Evolutionary conservation across 352 stramenopile genomes (phyloP).

Genomic region (Pythium folliculosum): DNA sequence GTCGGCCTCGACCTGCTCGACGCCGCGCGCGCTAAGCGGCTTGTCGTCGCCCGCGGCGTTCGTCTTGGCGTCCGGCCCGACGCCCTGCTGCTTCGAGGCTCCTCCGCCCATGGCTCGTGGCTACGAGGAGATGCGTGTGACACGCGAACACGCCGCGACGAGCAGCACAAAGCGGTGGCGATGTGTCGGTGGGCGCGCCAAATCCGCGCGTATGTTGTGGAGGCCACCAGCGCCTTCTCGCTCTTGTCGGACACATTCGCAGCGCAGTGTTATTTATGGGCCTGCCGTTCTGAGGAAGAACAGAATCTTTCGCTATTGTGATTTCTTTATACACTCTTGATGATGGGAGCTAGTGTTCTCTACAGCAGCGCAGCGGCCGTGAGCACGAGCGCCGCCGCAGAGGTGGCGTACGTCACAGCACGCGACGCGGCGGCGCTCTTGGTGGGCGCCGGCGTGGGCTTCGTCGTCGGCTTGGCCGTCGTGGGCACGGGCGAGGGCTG

Average conservation of each 20-base stretch:
- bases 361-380: not conserved
- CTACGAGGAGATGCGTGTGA: not conserved
- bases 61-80: not conserved
- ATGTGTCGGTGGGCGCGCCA: not conserved
- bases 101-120: conserved; percentile 5
- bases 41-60: not conserved
- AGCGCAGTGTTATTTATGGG: too few species aligned
- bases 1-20: conserved; percentile 1
- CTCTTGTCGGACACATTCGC: not conserved
- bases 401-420: not conserved
- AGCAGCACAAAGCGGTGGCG: not conserved
- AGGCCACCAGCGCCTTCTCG: not conserved
- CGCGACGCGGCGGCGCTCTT: not conserved
- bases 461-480: not conserved
- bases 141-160: not conserved
- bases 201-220: too few species aligned
- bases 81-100: not conserved
- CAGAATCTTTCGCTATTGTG: too few species aligned
- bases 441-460: not conserved
- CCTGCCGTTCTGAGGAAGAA: not conserved
- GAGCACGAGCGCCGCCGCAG: not conserved
- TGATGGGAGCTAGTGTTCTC: not conserved
- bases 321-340: too few species aligned
- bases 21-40: not conserved
- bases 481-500: not conserved